Percentiles rank a stretch among this genome's conserved stretches.
Conservation (phyloP, 2,329 filamentous ascomycete genomes). For the Sporothrix protearum region DNA sequence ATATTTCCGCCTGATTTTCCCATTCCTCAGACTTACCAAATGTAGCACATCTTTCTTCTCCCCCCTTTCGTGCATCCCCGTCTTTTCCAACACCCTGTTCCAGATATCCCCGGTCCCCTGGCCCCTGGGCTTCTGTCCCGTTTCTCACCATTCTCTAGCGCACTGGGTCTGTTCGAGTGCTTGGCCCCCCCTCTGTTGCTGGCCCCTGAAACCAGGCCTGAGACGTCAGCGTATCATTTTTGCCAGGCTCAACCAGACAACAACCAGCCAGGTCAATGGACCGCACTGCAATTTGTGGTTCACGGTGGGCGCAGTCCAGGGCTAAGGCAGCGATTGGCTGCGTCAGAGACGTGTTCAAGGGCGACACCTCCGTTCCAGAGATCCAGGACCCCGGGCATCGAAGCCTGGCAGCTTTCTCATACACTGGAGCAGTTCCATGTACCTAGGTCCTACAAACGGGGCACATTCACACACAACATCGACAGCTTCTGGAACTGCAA, state of each 20-base stretch:
- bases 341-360: background rate
- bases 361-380: slow-evolving; percentile 10
- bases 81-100: slow-evolving; percentile 14
- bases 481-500: slow-evolving; percentile 5
- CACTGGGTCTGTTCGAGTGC: slow-evolving; percentile 6
- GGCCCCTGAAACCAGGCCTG: slow-evolving; percentile 23
- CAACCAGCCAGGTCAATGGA: background rate
- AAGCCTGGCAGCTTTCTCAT: background rate
- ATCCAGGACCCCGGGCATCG: background rate
- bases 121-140: slow-evolving; percentile 6
- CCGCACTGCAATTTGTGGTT: background rate
- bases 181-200: background rate
- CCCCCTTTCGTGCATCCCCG: background rate
- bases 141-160: background rate
- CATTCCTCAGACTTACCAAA: background rate
- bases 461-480: background rate
- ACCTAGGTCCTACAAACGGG: background rate
- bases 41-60: background rate
- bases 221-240: slow-evolving; percentile 19
- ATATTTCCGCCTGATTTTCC: background rate
- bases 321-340: background rate
- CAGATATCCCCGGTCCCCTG: slow-evolving; percentile 14
- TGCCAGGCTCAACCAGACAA: background rate
- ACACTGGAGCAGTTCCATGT: background rate
- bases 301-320: background rate